Evolutionary conservation across 306 rosid species (phyloP), one percentile per base, ranked within the genome.

Genomic region (Arachis stenosperma): DNA sequence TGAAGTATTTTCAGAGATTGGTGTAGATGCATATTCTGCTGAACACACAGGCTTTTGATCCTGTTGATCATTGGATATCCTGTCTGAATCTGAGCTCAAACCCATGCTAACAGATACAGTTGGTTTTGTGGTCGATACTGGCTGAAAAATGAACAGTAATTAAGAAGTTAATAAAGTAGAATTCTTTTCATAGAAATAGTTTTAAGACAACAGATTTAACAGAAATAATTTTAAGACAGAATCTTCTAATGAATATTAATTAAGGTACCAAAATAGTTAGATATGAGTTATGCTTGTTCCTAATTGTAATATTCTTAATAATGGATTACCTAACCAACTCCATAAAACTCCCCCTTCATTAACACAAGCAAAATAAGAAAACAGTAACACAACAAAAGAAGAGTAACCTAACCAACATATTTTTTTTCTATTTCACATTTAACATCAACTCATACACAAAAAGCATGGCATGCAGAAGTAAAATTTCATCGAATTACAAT

Each of bases 91-190:
- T 6, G 75, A 44, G 63, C 68, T 82, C 52, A 44, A 69, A 58
- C 33, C 76, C 77, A 78, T 80, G 79, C 81, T 69, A 43, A 71
- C 71, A 8, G 82, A 74, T 29, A 72, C 52, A 71, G 81, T 79
- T 81, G 81, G 79, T 81, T 77, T 86, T 79, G 77, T 60, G 79
- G 76, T 62, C 52, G 61, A 51, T 8, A 62, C 69, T 29, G 90
- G 76, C 89, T 84, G 74, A 67, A 5, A 89, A 86, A 44, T 69
- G 29, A 71, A 71, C 36, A 8, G 36, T 27, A 65, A 50, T 69
- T 52, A 77, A 40, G 15, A 65, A 57, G 47, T 41, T 63, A 11
- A 65, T 76, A 74, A 63, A 71, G 17, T 41, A 67, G 29, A 65
- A 70, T 46, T 66, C 79, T 51, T 8, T 27, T 50, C 2, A 58